Percentiles rank a stretch among this genome's conserved stretches.
Conservation (phyloP, 441 rosid species). For the Cnidoscolus chayamansa region DNA sequence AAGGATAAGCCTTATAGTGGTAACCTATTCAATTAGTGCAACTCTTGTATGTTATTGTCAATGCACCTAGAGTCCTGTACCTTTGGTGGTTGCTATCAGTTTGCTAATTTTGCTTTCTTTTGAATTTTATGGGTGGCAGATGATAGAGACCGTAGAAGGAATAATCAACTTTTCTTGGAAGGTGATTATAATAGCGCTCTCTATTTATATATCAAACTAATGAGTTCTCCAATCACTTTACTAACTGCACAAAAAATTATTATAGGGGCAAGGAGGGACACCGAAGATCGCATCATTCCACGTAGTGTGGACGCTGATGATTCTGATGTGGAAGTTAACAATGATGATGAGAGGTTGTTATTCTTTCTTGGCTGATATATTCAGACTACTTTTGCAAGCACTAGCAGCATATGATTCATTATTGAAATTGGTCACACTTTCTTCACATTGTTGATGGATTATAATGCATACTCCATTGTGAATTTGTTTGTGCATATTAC, state of each 20-base stretch:
- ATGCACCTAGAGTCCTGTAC: not conserved
- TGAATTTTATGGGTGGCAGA: conserved; percentile 39
- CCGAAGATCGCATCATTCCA: conserved; percentile 73
- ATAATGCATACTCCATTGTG: not conserved
- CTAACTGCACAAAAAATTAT: conserved; percentile 18
- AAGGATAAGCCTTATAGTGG: conserved; percentile 75
- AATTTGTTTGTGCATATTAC: not conserved
- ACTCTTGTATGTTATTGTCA: not conserved
- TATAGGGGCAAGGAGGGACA: conserved; percentile 65
- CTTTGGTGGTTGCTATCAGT: not conserved
- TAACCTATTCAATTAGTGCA: conserved; percentile 16
- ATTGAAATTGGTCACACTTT: not conserved
- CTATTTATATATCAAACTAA: conserved; percentile 1
- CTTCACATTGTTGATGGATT: not conserved
- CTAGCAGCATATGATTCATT: not conserved
- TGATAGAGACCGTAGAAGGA: conserved; percentile 81
- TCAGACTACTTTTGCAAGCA: not conserved
- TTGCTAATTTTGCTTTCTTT: not conserved
- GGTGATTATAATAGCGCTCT: conserved; percentile 36
- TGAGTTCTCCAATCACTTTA: conserved; percentile 1
- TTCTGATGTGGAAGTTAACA: conserved; percentile 81
- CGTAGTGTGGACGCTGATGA: conserved; percentile 94
- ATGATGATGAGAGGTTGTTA: conserved; percentile 71
- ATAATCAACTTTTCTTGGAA: conserved; percentile 72
- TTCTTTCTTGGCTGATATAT: conserved; percentile 14